phyloP scores from a whole-genome alignment of 148 eudicot genomes.

The Rhododendron henanense region DNA sequence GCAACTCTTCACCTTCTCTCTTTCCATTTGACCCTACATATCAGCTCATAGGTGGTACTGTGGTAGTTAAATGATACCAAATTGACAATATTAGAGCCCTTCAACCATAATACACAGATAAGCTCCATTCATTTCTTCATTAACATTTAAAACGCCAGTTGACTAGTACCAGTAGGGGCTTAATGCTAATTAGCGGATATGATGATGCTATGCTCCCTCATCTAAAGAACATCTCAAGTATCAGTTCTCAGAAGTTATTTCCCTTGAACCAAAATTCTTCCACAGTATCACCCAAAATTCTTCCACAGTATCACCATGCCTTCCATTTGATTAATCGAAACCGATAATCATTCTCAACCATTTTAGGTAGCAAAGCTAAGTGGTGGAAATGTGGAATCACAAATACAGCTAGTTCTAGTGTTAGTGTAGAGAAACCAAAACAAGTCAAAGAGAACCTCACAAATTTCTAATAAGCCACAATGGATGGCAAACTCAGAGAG shows the following conservation, averaged over 20 bases:
- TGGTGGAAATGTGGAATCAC: neutral
- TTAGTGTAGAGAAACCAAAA: neutral
- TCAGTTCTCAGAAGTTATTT: neutral
- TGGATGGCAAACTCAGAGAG: neutral
- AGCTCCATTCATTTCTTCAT: neutral
- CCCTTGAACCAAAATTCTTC: neutral
- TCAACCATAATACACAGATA: neutral
- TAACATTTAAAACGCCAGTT: neutral
- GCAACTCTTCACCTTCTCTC: neutral
- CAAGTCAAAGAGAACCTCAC: neutral
- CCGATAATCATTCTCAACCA: neutral
- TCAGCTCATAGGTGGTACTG: neutral
- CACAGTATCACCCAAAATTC: neutral
- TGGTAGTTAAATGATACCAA: neutral
- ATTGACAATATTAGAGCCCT: neutral
- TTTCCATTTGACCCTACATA: neutral
- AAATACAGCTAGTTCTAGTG: neutral
- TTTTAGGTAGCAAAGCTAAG: constrained; percentile 2
- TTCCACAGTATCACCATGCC: neutral
- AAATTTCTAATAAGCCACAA: neutral
- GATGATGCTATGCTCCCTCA: neutral
- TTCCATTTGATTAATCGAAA: neutral
- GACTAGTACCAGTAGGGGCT: neutral
- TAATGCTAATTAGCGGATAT: neutral
- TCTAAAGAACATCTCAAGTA: neutral